These are phyloP conservation scores for Rostrohypoxylon terebratum DNA, from an alignment of 495 filamentous ascomycete species.

Conservation along the genomic window DNA sequence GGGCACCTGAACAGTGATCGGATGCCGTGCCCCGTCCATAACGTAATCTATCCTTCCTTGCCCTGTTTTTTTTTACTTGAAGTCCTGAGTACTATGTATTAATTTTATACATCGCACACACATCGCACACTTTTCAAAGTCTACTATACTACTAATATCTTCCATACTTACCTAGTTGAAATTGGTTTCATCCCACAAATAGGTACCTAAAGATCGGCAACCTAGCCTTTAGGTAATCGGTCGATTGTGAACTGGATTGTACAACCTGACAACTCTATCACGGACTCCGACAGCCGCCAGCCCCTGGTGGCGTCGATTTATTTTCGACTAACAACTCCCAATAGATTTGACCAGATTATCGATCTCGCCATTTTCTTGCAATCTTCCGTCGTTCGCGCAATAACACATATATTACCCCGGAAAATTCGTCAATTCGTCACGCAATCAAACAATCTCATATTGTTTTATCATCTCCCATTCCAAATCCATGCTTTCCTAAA, in stretches of 20 bases:
- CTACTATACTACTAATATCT: too few relatives aligned
- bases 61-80: not conserved
- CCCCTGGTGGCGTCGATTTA: conserved; percentile 35
- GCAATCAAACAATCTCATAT: conserved; percentile 25
- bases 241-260: conserved; percentile 1
- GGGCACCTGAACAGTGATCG: not conserved
- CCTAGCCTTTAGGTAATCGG: conserved; percentile 25
- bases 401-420: conserved; percentile 18
- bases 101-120: not conserved
- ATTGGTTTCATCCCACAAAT: not conserved
- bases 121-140: too few relatives aligned
- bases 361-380: conserved; percentile 39
- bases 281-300: conserved; percentile 41
- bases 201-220: not conserved
- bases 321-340: not conserved
- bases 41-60: conserved; percentile 7
- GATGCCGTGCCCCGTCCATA: conserved; percentile 17
- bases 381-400: conserved; percentile 37
- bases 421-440: conserved; percentile 28
- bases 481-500: not conserved
- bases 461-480: not conserved
- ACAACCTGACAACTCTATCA: not conserved
- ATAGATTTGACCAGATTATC: conserved; percentile 15
- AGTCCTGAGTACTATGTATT: too few relatives aligned
- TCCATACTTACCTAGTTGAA: too few relatives aligned